Percentiles rank a stretch among this genome's conserved stretches.
Evolutionary conservation across 495 filamentous ascomycete species (phyloP).

Genomic region (Penicillium mononematosum): DNA sequence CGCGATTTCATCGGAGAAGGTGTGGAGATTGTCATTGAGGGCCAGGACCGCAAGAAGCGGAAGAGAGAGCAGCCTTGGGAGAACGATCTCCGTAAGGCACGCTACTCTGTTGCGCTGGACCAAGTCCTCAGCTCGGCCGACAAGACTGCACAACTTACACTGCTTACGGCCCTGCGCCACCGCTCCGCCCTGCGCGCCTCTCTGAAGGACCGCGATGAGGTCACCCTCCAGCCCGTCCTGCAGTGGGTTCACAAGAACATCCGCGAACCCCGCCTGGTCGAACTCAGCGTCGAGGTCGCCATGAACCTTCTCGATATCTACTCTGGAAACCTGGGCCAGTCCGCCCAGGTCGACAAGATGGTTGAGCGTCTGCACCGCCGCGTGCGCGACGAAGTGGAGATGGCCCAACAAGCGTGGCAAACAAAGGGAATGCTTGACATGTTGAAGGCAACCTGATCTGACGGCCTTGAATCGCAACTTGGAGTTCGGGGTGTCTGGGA

Average conservation of each 20-base stretch:
- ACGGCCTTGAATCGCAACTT: conserved; percentile 17
- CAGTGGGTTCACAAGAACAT: conserved; percentile 80
- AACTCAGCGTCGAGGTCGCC: conserved; percentile 73
- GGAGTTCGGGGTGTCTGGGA: conserved; percentile 32
- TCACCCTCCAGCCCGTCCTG: conserved; percentile 74
- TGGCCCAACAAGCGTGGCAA: conserved; percentile 72
- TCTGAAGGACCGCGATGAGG: conserved; percentile 78
- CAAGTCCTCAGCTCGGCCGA: conserved; percentile 60
- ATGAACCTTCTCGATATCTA: conserved; percentile 85
- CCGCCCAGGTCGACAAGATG: conserved; percentile 64
- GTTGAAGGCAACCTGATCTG: conserved; percentile 46
- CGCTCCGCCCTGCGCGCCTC: conserved; percentile 82
- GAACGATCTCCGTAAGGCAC: conserved; percentile 69
- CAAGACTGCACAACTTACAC: conserved; percentile 64
- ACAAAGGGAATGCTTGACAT: conserved; percentile 84
- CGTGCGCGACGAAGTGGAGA: conserved; percentile 75
- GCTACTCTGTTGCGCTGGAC: conserved; percentile 77
- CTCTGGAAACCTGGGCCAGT: conserved; percentile 72
- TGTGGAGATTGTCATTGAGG: conserved; percentile 82
- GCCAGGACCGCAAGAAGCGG: conserved; percentile 55
- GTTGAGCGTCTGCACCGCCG: conserved; percentile 62
- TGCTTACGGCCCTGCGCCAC: conserved; percentile 81
- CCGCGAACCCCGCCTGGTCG: conserved; percentile 72
- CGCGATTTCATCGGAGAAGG: conserved; percentile 83
- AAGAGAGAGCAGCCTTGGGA: conserved; percentile 77